These are phyloP conservation scores for Hypoxylon sp. DNA, from an alignment of 2,329 filamentous ascomycete species.

Conservation along the genomic window DNA sequence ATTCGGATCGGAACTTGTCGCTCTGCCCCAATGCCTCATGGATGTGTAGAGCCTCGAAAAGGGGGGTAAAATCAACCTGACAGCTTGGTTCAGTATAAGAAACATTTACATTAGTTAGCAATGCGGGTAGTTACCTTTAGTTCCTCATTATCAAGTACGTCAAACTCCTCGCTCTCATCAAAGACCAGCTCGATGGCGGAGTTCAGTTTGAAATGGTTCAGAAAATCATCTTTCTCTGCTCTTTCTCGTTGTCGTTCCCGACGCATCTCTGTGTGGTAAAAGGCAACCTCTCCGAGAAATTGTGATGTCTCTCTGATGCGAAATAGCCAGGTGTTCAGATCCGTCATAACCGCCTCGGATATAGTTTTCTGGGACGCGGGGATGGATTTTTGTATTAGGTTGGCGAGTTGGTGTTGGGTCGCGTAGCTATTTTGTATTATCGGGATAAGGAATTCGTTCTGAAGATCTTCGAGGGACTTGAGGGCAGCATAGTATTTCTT, in stretches of 20 bases:
- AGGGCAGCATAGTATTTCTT: constrained; percentile 97
- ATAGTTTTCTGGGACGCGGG: constrained; percentile 92
- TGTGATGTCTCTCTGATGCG: constrained; percentile 95
- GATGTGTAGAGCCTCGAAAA: constrained; percentile 96
- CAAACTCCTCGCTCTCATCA: constrained; percentile 94
- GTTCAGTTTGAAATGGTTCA: constrained; percentile 88
- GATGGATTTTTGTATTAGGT: constrained; percentile 95
- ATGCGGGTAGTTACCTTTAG: constrained; percentile 61
- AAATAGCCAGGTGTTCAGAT: constrained; percentile 96
- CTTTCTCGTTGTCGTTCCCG: constrained; percentile 84
- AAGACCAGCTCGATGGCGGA: constrained; percentile 95
- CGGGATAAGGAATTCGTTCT: constrained; percentile 87
- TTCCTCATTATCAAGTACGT: constrained; percentile 94
- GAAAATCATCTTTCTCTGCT: constrained; percentile 75
- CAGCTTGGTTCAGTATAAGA: constrained; percentile 11
- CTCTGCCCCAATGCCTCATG: constrained; percentile 92
- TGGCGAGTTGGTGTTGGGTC: constrained; percentile 92
- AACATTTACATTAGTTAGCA: background rate
- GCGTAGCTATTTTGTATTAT: constrained; percentile 83
- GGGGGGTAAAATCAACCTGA: constrained; percentile 84
- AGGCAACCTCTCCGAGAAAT: constrained; percentile 93
- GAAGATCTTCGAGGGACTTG: constrained; percentile 91
- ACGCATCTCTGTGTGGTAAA: constrained; percentile 93
- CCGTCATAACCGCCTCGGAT: constrained; percentile 94
- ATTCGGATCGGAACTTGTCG: constrained; percentile 89